Base-by-base conservation (phyloP, 768 basidiomycete genomes). In the Naematelia aurantialba region DNA sequence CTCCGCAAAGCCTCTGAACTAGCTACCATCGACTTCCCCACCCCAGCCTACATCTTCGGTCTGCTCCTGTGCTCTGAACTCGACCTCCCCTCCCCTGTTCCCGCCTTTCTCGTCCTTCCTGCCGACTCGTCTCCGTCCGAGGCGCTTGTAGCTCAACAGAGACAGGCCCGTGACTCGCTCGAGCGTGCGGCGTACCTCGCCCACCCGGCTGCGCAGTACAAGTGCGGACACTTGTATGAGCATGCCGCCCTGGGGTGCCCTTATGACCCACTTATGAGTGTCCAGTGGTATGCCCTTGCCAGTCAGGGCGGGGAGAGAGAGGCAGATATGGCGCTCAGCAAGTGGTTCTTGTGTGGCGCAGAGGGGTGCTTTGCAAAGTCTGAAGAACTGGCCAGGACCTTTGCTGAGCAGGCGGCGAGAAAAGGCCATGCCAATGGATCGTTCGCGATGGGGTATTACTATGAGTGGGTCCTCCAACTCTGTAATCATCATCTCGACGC, bases 391-490 rank as follows among this genome's bases (percentile, higher is more conserved):
- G 92, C 94, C 1, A 84, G 84, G 63, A 88, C 86, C 0, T 98
- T 94, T 78, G 94, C 94, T 0, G 87, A 89, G 63, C 93, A 94
- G 78, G 79, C 79, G 2, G 80, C 79, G 1, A 74, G 73, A 48
- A 88, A 86, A 66, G 87, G 85, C 0, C 79, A 94, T 45, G 81
- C 89, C 0, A 86, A 83, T 56, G 94, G 90, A 0, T 89, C 92
- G 74, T 97, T 97, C 74, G 94, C 92, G 0, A 87, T 97, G 84
- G 94, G 93, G 1, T 97, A 97, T 73, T 98, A 94, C 73, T 82
- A 82, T 34, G 93, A 97, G 76, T 75, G 50, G 66, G 73, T 66
- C 3, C 19, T 11, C 12, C 50, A 8, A 44, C 5, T 29, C 11
- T 5, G 8, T 8, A 39, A 17, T 39, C 34, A 39, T 39, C 34